Evolutionary conservation across 73 alveolate species (phyloP).

Genomic region (Uronychia setigera): DNA sequence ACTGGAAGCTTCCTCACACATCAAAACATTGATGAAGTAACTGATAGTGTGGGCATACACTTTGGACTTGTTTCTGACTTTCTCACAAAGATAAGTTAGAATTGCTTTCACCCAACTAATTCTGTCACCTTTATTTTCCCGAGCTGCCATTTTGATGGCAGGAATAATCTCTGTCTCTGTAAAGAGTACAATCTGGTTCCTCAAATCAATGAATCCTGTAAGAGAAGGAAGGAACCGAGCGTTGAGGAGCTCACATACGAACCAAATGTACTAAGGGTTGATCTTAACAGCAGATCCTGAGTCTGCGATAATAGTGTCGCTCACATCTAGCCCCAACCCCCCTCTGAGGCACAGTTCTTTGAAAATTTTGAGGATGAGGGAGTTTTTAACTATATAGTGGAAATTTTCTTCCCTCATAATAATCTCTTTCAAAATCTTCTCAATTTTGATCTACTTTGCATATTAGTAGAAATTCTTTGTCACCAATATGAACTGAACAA

Average conservation of each 20-base stretch:
- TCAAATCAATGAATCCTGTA: constrained; percentile 37
- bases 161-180: constrained; percentile 68
- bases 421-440: constrained; percentile 24
- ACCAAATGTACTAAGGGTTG: constrained; percentile 44
- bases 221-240: constrained; percentile 48
- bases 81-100: background rate
- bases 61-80: background rate
- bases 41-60: constrained; percentile 17
- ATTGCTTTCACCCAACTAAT: background rate
- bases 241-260: constrained; percentile 39
- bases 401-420: constrained; percentile 40
- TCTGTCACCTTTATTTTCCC: background rate
- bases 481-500: constrained; percentile 9
- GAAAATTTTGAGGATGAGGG: constrained; percentile 54
- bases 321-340: constrained; percentile 55
- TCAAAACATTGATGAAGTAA: constrained; percentile 3
- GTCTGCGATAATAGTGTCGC: constrained; percentile 18
- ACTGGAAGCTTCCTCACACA: background rate
- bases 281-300: too few species aligned
- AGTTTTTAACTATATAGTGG: constrained; percentile 22
- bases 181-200: constrained; percentile 44
- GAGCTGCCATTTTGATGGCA: constrained; percentile 8
- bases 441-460: constrained; percentile 5
- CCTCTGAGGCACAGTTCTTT: constrained; percentile 58
- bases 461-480: constrained; percentile 7